A percentile compares a stretch with the other conserved stretches of the same genome.
Evolutionary conservation across 768 basidiomycete species (phyloP).

Genomic region (Suillus sp.): DNA sequence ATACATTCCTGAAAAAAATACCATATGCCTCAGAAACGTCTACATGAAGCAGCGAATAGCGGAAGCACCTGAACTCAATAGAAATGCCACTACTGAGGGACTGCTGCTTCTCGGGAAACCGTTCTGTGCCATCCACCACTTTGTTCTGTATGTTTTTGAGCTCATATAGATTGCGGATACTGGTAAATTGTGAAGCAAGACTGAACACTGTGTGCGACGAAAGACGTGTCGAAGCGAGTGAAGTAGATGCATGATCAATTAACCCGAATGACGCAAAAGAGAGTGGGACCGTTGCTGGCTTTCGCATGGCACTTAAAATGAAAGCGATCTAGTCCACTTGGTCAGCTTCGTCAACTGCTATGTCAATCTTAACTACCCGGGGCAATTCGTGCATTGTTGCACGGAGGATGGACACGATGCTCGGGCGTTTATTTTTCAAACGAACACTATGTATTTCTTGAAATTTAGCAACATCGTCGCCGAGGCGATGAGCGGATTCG

Average conservation of each 20-base stretch:
- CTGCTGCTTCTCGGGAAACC: constrained; percentile 53
- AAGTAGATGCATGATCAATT: constrained; percentile 51
- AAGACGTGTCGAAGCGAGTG: constrained; percentile 52
- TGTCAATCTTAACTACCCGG: constrained; percentile 38
- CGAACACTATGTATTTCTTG: constrained; percentile 32
- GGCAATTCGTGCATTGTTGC: constrained; percentile 63
- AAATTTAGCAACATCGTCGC: constrained; percentile 42
- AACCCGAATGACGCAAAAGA: constrained; percentile 64
- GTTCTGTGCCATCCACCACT: constrained; percentile 50
- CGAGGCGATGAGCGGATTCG: constrained; percentile 30
- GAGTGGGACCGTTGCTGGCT: constrained; percentile 62
- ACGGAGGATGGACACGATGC: constrained; percentile 43
- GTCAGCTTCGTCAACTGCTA: constrained; percentile 11
- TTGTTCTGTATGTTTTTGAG: constrained; percentile 63
- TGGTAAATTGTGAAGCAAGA: constrained; percentile 48
- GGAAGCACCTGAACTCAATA: constrained; percentile 58
- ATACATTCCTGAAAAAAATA: constrained; percentile 64
- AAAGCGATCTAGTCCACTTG: constrained; percentile 52
- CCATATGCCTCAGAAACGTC: background rate
- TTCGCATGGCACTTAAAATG: constrained; percentile 58
- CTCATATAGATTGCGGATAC: constrained; percentile 64
- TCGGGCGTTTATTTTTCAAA: constrained; percentile 30
- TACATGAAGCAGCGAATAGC: constrained; percentile 14
- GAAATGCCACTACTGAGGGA: constrained; percentile 50
- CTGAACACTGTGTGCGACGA: constrained; percentile 53